phyloP scores from a whole-genome alignment of 2,329 filamentous ascomycete species.

The Paecilomyces variotii region DNA sequence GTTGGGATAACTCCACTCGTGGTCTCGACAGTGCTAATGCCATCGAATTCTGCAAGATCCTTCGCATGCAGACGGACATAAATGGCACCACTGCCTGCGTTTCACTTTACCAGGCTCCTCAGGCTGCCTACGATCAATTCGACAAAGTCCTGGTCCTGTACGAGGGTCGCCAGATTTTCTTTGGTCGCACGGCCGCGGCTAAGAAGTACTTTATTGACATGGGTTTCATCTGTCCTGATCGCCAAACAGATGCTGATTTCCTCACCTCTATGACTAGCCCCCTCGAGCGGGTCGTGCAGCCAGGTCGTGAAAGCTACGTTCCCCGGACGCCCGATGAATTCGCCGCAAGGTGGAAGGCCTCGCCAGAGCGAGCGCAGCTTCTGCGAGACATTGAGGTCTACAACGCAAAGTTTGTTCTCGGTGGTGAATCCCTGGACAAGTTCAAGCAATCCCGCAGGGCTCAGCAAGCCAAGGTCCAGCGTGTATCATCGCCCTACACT shows the following conservation, averaged over 20 bases:
- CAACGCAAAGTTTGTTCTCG: conserved; percentile 34
- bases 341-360: conserved; percentile 46
- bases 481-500: conserved; percentile 70
- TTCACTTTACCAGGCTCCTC: conserved; percentile 48
- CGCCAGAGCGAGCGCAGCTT: conserved; percentile 32
- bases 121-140: conserved; percentile 50
- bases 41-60: conserved; percentile 47
- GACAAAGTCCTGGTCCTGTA: conserved; percentile 68
- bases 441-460: conserved; percentile 36
- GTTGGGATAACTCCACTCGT: conserved; percentile 43
- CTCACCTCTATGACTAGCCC: conserved; percentile 63
- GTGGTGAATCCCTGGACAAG: conserved; percentile 30
- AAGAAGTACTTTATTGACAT: conserved; percentile 60
- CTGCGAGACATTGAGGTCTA: conserved; percentile 38
- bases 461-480: conserved; percentile 40
- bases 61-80: conserved; percentile 44
- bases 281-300: conserved; percentile 47
- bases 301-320: conserved; percentile 55
- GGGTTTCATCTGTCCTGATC: conserved; percentile 61
- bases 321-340: conserved; percentile 66
- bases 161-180: conserved; percentile 71
- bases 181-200: conserved; percentile 55
- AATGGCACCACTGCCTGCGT: conserved; percentile 42
- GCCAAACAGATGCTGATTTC: conserved; percentile 66
- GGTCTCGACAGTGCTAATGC: conserved; percentile 49